These are phyloP conservation scores for Geranium incanum DNA, from an alignment of 441 rosid genomes.

Conservation along the genomic window DNA sequence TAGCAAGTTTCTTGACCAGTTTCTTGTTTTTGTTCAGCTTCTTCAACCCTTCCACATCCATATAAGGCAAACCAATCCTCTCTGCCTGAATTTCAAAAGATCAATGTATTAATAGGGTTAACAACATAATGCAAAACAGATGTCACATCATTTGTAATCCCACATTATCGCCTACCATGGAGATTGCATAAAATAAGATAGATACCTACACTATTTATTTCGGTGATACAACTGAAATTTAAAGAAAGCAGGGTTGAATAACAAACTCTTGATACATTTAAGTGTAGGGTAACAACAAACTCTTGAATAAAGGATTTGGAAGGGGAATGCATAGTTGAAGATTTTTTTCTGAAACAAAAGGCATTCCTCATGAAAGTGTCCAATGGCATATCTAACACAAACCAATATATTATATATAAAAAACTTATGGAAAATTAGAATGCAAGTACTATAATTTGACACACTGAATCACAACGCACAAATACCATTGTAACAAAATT, in stretches of 20 bases:
- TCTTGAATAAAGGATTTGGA: neutral
- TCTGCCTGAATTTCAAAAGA: conserved; percentile 44
- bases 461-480: neutral
- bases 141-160: neutral
- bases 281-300: neutral
- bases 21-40: conserved; percentile 94
- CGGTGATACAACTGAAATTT: too few relatives aligned
- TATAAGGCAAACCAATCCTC: conserved; percentile 61
- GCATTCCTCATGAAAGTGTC: neutral
- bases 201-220: too few relatives aligned
- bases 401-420: too few relatives aligned
- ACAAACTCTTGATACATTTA: too few relatives aligned
- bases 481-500: neutral
- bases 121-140: neutral
- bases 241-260: too few relatives aligned
- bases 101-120: neutral
- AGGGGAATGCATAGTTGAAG: neutral
- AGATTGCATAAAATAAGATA: neutral
- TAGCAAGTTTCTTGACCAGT: conserved; percentile 89
- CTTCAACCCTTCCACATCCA: conserved; percentile 89
- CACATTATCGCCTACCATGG: too few relatives aligned
- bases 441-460: neutral
- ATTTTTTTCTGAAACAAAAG: neutral
- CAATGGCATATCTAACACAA: neutral
- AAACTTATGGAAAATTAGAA: too few relatives aligned